Percentiles rank a stretch among this genome's conserved stretches.
These are phyloP conservation scores for Fusarium compactum DNA, from an alignment of 2,329 filamentous ascomycete species.

Conservation along the genomic window DNA sequence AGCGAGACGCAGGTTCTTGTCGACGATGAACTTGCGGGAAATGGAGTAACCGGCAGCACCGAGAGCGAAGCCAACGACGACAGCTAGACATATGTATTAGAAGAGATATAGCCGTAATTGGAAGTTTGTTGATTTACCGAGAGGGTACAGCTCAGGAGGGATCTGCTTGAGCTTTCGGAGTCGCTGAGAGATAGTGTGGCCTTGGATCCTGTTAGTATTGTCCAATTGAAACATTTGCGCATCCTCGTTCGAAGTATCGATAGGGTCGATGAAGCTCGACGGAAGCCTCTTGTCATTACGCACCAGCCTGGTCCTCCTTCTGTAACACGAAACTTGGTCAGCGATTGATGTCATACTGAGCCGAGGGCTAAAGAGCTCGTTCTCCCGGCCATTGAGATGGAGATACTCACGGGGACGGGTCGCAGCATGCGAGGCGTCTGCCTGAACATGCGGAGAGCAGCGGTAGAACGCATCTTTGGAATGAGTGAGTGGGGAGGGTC, in stretches of 20 bases:
- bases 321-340: slow-evolving; percentile 52
- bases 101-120: slow-evolving; percentile 32
- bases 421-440: slow-evolving; percentile 75
- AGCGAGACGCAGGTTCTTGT: slow-evolving; percentile 91
- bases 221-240: slow-evolving; percentile 34
- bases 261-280: slow-evolving; percentile 26
- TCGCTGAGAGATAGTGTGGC: slow-evolving; percentile 96
- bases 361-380: slow-evolving; percentile 37
- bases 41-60: slow-evolving; percentile 85
- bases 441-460: slow-evolving; percentile 74
- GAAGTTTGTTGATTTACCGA: slow-evolving; percentile 70
- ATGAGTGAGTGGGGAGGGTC: slow-evolving; percentile 47
- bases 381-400: slow-evolving; percentile 36
- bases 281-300: slow-evolving; percentile 51
- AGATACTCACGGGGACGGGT: slow-evolving; percentile 74
- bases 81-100: slow-evolving; percentile 65
- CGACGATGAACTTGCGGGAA: slow-evolving; percentile 82
- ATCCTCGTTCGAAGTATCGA: slow-evolving; percentile 23
- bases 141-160: slow-evolving; percentile 92
- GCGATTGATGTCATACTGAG: slow-evolving; percentile 43
- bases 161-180: slow-evolving; percentile 90
- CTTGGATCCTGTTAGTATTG: slow-evolving; percentile 61
- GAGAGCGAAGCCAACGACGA: slow-evolving; percentile 89
- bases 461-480: slow-evolving; percentile 74
- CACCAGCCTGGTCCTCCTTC: slow-evolving; percentile 77